Evolutionary conservation across 2,329 filamentous ascomycete genomes (phyloP), one percentile per base, ranked within the genome.

Genomic region (Onygenales sp.): DNA sequence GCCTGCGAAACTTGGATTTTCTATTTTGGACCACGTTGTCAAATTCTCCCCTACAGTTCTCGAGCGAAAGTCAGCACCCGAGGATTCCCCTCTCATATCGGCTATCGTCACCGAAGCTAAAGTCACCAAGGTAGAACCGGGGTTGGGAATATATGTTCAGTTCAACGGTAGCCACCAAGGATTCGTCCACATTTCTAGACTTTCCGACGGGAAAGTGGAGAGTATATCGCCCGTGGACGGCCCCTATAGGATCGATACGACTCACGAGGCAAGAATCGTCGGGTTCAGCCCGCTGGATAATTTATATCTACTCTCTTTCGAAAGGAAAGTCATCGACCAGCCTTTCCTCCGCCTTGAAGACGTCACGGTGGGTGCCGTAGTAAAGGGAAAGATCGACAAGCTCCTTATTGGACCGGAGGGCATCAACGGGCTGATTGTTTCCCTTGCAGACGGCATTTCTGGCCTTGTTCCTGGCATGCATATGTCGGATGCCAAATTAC

Each of bases 141-240:
- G 85, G 2, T 81, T 92, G 56, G 94, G 93, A 51, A 76, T 96
- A 2, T 95, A 94, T 63, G 78, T 91, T 13, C 81, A 87, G 60
- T 72, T 92, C 31, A 84, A 84, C 2, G 75, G 80, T 42, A 81
- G 84, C 33, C 63, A 71, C 31, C 76, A 81, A n/a, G 89, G 89
- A 8, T 98, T 96, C 64, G 90, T 94, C 21, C 93, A 98, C 69
- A 94, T 98, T 59, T 98, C 93, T 1, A 83, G 88, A 58, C 81
- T 98, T 57, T 87, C 92, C 55, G 92, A 98, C 67, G 85, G 86
- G 60, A 95, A 93, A 68, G 80, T 96, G 51, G 93, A 97, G 58
- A 82, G 81, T 1, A 76, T 98, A 5, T 87, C 88, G 11, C 82
- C 89, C 58, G 77, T 82, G 3, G 84, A 83, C 14, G 93, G 93